phyloP scores from a whole-genome alignment of 768 basidiomycete genomes.

The Trametes cingulata region DNA sequence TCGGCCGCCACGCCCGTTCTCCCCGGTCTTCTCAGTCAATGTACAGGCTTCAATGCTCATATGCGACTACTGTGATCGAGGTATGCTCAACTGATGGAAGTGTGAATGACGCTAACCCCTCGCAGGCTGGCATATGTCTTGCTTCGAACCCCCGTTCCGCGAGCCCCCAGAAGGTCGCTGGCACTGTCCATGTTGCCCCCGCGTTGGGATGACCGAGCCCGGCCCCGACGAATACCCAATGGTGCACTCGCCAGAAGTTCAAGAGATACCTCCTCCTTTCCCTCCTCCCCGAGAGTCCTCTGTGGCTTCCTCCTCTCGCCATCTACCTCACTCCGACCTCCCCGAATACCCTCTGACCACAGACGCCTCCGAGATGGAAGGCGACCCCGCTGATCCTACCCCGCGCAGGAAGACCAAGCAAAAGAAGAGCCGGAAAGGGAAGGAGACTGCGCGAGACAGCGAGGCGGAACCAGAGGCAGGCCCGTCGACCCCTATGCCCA shows the following conservation, averaged over 20 bases:
- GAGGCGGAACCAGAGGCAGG: slow-evolving; percentile 28
- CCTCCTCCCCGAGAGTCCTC: slow-evolving; percentile 36
- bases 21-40: not conserved
- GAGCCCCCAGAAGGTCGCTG: slow-evolving; percentile 75
- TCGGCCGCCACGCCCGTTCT: not conserved
- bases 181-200: slow-evolving; percentile 69
- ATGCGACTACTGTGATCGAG: slow-evolving; percentile 94
- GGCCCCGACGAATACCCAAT: slow-evolving; percentile 1
- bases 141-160: slow-evolving; percentile 69
- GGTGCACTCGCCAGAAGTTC: slow-evolving; percentile 3
- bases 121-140: slow-evolving; percentile 83
- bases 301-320: slow-evolving; percentile 44
- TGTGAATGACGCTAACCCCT: slow-evolving; percentile 2
- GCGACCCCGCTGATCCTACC: slow-evolving; percentile 32
- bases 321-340: slow-evolving; percentile 19
- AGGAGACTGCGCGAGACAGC: slow-evolving; percentile 15
- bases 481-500: slow-evolving; percentile 14
- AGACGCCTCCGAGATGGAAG: slow-evolving; percentile 34
- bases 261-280: not conserved
- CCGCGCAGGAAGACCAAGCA: slow-evolving; percentile 35
- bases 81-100: slow-evolving; percentile 32
- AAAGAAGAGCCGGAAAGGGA: slow-evolving; percentile 33
- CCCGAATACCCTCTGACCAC: slow-evolving; percentile 28
- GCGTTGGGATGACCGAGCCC: slow-evolving; percentile 29
- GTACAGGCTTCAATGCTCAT: slow-evolving; percentile 76